Conservation (phyloP, 768 basidiomycete genomes). For the Naganishia randhawae region DNA sequence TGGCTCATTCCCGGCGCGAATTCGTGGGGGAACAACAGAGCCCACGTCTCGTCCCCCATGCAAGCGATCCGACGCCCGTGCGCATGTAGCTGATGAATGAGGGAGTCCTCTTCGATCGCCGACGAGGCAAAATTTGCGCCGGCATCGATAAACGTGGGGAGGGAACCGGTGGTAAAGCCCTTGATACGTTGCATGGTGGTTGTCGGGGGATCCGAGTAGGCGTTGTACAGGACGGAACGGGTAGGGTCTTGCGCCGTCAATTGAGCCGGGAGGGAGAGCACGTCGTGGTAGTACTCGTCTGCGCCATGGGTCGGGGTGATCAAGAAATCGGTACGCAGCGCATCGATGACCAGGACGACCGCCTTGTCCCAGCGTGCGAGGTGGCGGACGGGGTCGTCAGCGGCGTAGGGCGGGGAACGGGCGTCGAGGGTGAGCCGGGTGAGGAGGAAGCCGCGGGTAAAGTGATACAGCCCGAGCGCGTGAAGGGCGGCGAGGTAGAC, state of each 20-base stretch:
- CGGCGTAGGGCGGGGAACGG: constrained; percentile 52
- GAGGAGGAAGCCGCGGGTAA: constrained; percentile 85
- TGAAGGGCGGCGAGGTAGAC: constrained; percentile 62
- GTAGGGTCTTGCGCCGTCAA: constrained; percentile 63
- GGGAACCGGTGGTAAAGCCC: constrained; percentile 85
- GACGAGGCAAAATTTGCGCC: constrained; percentile 87
- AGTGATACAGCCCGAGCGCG: constrained; percentile 75
- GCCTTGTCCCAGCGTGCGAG: constrained; percentile 73
- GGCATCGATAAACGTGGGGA: constrained; percentile 93
- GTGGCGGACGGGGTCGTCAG: constrained; percentile 20
- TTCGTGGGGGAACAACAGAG: constrained; percentile 72
- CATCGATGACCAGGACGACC: constrained; percentile 81
- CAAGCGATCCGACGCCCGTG: constrained; percentile 65
- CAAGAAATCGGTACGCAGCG: constrained; percentile 90
- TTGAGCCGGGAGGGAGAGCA: constrained; percentile 72
- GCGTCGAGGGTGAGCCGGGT: constrained; percentile 69
- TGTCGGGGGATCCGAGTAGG: constrained; percentile 90
- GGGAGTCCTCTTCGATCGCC: constrained; percentile 79
- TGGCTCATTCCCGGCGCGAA: constrained; percentile 71
- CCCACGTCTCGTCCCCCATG: constrained; percentile 98
- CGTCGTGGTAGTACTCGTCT: constrained; percentile 64
- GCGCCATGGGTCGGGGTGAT: constrained; percentile 34
- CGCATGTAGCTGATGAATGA: constrained; percentile 65
- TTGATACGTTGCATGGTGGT: constrained; percentile 93
- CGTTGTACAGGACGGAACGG: constrained; percentile 80